Percentiles rank a stretch among this genome's conserved stretches.
These are phyloP conservation scores for Colletotrichum somersetense DNA, from an alignment of 2,329 filamentous ascomycete genomes.

Conservation along the genomic window DNA sequence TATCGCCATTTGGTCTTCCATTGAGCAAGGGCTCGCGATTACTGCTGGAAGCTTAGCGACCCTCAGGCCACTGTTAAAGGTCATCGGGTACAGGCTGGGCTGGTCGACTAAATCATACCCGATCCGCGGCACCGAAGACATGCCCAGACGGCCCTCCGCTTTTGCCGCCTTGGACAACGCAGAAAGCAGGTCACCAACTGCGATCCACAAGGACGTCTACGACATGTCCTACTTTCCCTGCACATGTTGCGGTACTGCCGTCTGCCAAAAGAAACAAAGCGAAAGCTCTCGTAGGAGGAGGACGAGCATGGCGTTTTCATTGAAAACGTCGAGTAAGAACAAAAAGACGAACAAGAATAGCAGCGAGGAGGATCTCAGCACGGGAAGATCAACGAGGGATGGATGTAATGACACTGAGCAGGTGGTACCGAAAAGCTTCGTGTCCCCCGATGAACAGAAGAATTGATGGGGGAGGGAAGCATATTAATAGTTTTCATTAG, in stretches of 20 bases:
- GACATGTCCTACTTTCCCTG: constrained; percentile 17
- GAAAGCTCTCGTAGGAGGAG: constrained; percentile 6
- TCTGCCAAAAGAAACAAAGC: constrained; percentile 23
- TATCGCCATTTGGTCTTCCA: constrained; percentile 51
- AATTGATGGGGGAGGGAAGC: not conserved
- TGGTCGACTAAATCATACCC: constrained; percentile 36
- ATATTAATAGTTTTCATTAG: not conserved
- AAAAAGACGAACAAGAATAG: constrained; percentile 19
- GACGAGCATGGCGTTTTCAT: constrained; percentile 4
- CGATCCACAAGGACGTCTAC: constrained; percentile 1
- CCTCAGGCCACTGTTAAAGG: constrained; percentile 58
- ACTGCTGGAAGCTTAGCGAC: constrained; percentile 62
- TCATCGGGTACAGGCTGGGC: constrained; percentile 50
- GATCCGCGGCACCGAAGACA: constrained; percentile 19
- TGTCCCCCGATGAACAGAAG: not conserved
- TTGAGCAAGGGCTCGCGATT: constrained; percentile 62
- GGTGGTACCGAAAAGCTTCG: constrained; percentile 10
- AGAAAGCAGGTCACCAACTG: not conserved
- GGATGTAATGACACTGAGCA: constrained; percentile 12
- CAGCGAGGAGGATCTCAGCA: constrained; percentile 32
- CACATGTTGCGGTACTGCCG: constrained; percentile 18
- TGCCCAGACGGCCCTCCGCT: constrained; percentile 4
- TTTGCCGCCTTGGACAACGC: constrained; percentile 2
- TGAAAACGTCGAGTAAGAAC: not conserved
- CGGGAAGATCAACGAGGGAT: constrained; percentile 6